Percentiles rank a stretch among this genome's conserved stretches.
Evolutionary conservation across 768 basidiomycete genomes (phyloP).

Genomic region (Mycena albidolilacea): DNA sequence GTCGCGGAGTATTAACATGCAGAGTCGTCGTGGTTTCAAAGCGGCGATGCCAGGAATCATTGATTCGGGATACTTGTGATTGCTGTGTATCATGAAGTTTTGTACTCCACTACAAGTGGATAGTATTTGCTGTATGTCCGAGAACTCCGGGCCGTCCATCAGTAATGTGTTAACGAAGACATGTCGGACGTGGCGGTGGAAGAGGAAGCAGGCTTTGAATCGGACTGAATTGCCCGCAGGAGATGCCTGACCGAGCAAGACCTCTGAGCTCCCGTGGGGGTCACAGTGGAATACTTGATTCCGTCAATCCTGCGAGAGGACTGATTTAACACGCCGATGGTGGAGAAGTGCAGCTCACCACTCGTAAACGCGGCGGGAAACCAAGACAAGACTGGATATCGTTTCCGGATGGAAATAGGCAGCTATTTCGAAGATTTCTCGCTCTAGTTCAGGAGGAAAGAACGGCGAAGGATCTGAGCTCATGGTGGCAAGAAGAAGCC

Average conservation of each 20-base stretch:
- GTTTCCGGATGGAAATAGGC: too few species aligned
- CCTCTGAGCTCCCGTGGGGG: background rate
- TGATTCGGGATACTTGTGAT: too few species aligned
- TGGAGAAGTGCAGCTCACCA: too few species aligned
- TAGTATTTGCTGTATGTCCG: background rate
- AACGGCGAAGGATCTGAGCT: too few species aligned
- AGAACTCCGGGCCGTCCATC: too few species aligned
- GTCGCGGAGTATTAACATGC: background rate
- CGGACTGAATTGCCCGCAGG: background rate
- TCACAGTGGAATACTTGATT: background rate
- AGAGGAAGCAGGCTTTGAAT: conserved; percentile 2
- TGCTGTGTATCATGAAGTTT: background rate
- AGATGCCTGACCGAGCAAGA: background rate
- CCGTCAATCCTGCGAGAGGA: background rate
- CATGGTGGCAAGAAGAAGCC: too few species aligned
- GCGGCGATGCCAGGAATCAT: background rate
- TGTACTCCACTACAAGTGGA: background rate
- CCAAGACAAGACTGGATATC: too few species aligned
- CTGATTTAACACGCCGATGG: too few species aligned
- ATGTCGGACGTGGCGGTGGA: background rate
- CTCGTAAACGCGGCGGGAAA: too few species aligned
- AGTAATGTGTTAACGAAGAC: background rate
- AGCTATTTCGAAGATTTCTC: too few species aligned
- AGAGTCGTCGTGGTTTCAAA: background rate
- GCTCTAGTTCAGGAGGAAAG: too few species aligned